Base-by-base conservation (phyloP, 495 filamentous ascomycete species). In the Hyphodiscus hymeniophilus region DNA sequence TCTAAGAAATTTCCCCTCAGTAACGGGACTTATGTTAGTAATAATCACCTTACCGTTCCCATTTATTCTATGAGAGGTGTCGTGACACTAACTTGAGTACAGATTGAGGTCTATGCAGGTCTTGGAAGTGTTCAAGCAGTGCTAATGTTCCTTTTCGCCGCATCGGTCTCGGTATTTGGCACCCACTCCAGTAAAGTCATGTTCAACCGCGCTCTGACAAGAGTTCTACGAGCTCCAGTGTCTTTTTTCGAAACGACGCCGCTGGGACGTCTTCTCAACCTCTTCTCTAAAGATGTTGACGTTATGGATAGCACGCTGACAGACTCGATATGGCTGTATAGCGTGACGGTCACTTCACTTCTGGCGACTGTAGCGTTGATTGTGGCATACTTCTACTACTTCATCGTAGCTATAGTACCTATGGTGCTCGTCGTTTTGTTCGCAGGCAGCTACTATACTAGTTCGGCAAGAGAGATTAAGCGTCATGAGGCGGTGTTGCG, bases 201-300 rank as follows among this genome's bases (percentile, higher is more conserved):
- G 73, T 74, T 95, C 34, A 74, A 84, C 7, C 68, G 79, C 11
- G 89, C 91, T 17, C 83, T 95, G 68, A 71, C 63, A 8, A 77
- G 80, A 34, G 83, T 87, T 1, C 70, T 97, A 28, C 77, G 89
- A 34, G 90, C 91, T 0, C 91, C 91, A 0, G 91, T 95, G 86
- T 80, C 81, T 2, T 95, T 97, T 71, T 95, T 96, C 67, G 91
- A 96, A 54, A 95, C 90, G 0, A 97, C 91, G 0, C 91, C 91
- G 0, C 67, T 95, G 0, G 91, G 91, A n/a, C 82, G 91, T 16
- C 94, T 97, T 59, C 90, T 87, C 12, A 95, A 96, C 58, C 85
- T 90, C 17, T 96, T 97, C 65, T 89, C 89, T 3, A 89, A 89
- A 56, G 91, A 97, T 63, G 80, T 95, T 34, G 84, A 94, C 55